Evolutionary conservation across 2,329 filamentous ascomycete genomes (phyloP).

Genomic region (Colletotrichum cereale): DNA sequence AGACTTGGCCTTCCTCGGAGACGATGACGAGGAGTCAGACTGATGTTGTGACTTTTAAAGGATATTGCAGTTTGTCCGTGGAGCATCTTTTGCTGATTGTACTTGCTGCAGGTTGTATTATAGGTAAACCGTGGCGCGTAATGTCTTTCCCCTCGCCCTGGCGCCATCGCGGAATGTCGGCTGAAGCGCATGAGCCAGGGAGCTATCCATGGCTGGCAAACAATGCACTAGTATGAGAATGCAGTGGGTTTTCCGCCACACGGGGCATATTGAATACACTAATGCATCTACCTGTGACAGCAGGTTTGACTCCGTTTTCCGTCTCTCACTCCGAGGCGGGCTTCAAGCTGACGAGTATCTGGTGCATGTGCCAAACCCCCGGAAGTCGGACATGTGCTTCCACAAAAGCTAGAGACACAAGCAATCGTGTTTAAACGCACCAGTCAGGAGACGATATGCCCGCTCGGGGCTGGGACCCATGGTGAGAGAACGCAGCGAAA

Average conservation of each 20-base stretch:
- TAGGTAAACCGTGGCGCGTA: slow-evolving; percentile 17
- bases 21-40: slow-evolving; percentile 74
- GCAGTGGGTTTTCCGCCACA: slow-evolving; percentile 6
- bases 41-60: slow-evolving; percentile 41
- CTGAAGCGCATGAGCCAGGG: slow-evolving; percentile 4
- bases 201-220: not conserved
- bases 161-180: slow-evolving; percentile 31
- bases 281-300: not conserved
- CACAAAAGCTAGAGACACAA: slow-evolving; percentile 4
- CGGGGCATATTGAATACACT: not conserved
- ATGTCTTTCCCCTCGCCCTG: not conserved
- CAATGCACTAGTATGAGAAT: not conserved
- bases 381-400: not conserved
- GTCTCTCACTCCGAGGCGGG: slow-evolving; percentile 14
- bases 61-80: not conserved
- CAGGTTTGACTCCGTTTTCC: not conserved
- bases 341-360: slow-evolving; percentile 14
- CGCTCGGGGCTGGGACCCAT: slow-evolving; percentile 9
- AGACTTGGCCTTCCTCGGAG: slow-evolving; percentile 75
- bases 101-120: slow-evolving; percentile 29
- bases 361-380: not conserved
- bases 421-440: slow-evolving; percentile 25
- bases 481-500: slow-evolving; percentile 5
- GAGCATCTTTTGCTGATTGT: slow-evolving; percentile 27
- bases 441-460: slow-evolving; percentile 26